Evolutionary conservation across 495 filamentous ascomycete genomes (phyloP).

Genomic region (Immersiella caudata): DNA sequence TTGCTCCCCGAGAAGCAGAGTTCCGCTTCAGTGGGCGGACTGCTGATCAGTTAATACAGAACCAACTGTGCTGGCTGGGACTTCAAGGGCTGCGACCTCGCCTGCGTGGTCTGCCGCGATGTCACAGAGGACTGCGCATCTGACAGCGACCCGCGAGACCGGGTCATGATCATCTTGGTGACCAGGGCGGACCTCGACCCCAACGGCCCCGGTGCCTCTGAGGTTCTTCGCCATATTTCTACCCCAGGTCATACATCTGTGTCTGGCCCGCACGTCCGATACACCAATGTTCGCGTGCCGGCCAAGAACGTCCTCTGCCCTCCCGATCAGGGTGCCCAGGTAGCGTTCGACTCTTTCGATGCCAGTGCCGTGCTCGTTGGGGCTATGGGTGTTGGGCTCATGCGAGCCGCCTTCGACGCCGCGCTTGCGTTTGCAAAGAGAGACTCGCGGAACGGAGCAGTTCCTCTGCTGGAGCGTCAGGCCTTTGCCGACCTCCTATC

Average conservation of each 20-base stretch:
- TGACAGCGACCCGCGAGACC: slow-evolving; percentile 37
- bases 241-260: slow-evolving; percentile 50
- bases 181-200: slow-evolving; percentile 48
- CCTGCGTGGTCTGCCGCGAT: slow-evolving; percentile 56
- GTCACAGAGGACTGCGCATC: slow-evolving; percentile 30
- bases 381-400: slow-evolving; percentile 57
- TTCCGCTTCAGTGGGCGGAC: not conserved
- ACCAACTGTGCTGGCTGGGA: slow-evolving; percentile 57
- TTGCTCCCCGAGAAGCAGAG: not conserved
- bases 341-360: slow-evolving; percentile 47
- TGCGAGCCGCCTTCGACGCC: slow-evolving; percentile 57
- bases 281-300: slow-evolving; percentile 53
- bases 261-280: slow-evolving; percentile 51
- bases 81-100: slow-evolving; percentile 52
- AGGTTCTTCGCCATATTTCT: slow-evolving; percentile 46
- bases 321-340: slow-evolving; percentile 45
- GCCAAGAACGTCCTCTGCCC: slow-evolving; percentile 47
- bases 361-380: slow-evolving; percentile 52
- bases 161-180: slow-evolving; percentile 53
- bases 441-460: slow-evolving; percentile 46
- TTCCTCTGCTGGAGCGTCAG: slow-evolving; percentile 51
- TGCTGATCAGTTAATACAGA: not conserved
- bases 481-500: slow-evolving; percentile 55
- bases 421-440: slow-evolving; percentile 52
- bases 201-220: slow-evolving; percentile 43